These are phyloP conservation scores for Aspergillus sclerotioniger DNA, from an alignment of 495 filamentous ascomycete species.

Conservation along the genomic window DNA sequence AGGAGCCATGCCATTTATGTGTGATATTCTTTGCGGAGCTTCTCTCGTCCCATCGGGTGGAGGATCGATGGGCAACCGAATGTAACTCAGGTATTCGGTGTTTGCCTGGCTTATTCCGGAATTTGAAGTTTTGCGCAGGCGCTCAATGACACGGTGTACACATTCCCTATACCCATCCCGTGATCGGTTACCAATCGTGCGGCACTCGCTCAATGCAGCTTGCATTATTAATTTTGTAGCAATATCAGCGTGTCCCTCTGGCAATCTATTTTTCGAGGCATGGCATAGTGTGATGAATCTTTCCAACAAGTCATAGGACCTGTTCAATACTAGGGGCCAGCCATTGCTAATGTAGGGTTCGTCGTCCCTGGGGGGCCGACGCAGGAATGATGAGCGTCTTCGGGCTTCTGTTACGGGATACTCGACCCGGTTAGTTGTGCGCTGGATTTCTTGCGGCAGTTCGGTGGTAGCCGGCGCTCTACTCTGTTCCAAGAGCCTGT, in stretches of 20 bases:
- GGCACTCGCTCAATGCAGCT: conserved; percentile 47
- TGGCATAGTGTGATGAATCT: conserved; percentile 50
- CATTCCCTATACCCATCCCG: conserved; percentile 12
- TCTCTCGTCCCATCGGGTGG: conserved; percentile 11
- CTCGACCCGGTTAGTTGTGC: background rate
- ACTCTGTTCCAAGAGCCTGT: background rate
- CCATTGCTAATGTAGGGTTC: background rate
- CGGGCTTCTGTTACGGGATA: background rate
- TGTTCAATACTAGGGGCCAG: background rate
- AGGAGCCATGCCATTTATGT: conserved; percentile 23
- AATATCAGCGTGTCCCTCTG: conserved; percentile 32
- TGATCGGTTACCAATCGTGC: conserved; percentile 14
- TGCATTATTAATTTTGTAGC: conserved; percentile 50
- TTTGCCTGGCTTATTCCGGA: background rate
- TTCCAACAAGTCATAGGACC: conserved; percentile 34
- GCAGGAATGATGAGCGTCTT: background rate
- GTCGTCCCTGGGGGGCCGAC: background rate
- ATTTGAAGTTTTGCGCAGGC: background rate
- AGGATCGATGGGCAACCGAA: conserved; percentile 14
- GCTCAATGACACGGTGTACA: background rate
- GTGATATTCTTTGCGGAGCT: conserved; percentile 9
- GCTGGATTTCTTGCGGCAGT: background rate
- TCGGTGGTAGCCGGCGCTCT: background rate
- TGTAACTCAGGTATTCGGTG: conserved; percentile 13
- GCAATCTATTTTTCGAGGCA: conserved; percentile 21